Conservation (phyloP, 2,329 filamentous ascomycete genomes). For the Beauveria pseudobassiana region DNA sequence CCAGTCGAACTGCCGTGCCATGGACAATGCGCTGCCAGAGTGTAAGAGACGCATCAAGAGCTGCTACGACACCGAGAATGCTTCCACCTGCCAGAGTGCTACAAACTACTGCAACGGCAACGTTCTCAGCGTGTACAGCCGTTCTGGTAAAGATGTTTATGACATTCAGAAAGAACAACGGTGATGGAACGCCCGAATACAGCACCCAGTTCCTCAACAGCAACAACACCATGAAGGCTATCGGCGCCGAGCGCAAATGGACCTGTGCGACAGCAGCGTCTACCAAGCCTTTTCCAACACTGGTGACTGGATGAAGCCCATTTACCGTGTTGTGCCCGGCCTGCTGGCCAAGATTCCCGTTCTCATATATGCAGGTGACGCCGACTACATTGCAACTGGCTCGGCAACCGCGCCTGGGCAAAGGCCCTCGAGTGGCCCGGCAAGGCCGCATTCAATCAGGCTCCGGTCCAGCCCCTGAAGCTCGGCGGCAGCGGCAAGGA, state of each 20-base stretch:
- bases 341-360: slow-evolving; percentile 89
- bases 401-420: slow-evolving; percentile 94
- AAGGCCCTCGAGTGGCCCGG: slow-evolving; percentile 90
- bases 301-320: slow-evolving; percentile 99
- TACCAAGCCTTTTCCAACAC: slow-evolving; percentile 97
- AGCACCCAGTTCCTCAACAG: slow-evolving; percentile 84
- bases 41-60: slow-evolving; percentile 81
- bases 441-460: slow-evolving; percentile 70
- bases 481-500: slow-evolving; percentile 34
- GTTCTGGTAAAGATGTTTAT: slow-evolving; percentile 87
- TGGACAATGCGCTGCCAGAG: slow-evolving; percentile 87
- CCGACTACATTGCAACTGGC: slow-evolving; percentile 97
- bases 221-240: slow-evolving; percentile 70
- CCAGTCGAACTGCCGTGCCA: slow-evolving; percentile 67
- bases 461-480: slow-evolving; percentile 61
- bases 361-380: slow-evolving; percentile 86
- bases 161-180: slow-evolving; percentile 90
- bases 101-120: slow-evolving; percentile 99
- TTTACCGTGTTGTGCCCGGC: slow-evolving; percentile 80
- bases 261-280: slow-evolving; percentile 97
- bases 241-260: slow-evolving; percentile 90
- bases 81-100: slow-evolving; percentile 87
- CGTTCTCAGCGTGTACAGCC: slow-evolving; percentile 87
- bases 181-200: slow-evolving; percentile 73
- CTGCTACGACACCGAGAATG: slow-evolving; percentile 88